These are phyloP conservation scores for Parsonsia alboflavescens DNA, from an alignment of 257 asterid species.

Conservation along the genomic window DNA sequence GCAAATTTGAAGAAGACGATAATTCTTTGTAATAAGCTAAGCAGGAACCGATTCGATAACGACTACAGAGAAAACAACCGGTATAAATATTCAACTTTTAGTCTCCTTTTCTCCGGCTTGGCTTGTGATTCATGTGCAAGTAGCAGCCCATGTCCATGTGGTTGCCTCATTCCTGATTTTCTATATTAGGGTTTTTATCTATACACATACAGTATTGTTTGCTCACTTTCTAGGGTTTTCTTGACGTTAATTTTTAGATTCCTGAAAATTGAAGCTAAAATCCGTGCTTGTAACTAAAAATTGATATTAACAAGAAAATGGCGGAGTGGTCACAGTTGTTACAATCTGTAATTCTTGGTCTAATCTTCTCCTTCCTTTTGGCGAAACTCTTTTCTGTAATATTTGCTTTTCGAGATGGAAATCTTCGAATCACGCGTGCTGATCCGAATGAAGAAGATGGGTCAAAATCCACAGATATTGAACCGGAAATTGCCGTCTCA, in stretches of 20 bases:
- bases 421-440: conserved; percentile 73
- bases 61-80: no score
- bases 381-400: conserved; percentile 84
- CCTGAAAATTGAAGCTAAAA: not conserved
- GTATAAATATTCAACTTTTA: no score
- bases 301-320: conserved; percentile 25
- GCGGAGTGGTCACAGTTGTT: conserved; percentile 62
- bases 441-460: conserved; percentile 36
- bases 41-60: no score
- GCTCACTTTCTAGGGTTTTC: not conserved
- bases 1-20: not conserved
- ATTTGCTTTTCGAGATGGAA: conserved; percentile 85
- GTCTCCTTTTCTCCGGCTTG: not conserved
- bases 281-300: not conserved
- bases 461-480: conserved; percentile 5
- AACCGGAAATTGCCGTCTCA: conserved; percentile 17
- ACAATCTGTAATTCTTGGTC: conserved; percentile 67
- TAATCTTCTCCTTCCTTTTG: conserved; percentile 76
- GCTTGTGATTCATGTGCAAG: not conserved
- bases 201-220: not conserved
- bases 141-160: not conserved
- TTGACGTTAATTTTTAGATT: not conserved
- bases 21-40: not conserved
- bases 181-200: conserved; percentile 3
- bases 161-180: not conserved